Evolutionary conservation across 345 rosid species (phyloP).

Genomic region (Linum tenue): DNA sequence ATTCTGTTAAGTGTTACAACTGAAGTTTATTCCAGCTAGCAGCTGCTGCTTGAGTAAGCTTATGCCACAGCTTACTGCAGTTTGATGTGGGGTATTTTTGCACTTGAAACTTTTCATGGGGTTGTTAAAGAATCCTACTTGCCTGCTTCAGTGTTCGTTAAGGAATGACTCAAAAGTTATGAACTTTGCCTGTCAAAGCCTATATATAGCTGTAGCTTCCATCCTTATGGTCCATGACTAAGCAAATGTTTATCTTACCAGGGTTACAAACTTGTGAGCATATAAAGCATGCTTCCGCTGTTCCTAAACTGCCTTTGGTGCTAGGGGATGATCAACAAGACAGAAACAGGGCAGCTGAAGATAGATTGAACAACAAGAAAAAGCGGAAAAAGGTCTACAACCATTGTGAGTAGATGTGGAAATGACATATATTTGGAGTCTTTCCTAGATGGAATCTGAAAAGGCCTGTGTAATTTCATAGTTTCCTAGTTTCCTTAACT

Average conservation of each 20-base stretch:
- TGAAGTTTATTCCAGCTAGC: too few species aligned
- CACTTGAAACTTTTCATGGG: neutral
- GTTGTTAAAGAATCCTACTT: neutral
- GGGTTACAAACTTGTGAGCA: conserved; percentile 27
- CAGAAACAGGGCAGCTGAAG: conserved; percentile 18
- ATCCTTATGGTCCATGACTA: neutral
- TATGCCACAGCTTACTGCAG: too few species aligned
- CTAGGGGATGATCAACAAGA: conserved; percentile 43
- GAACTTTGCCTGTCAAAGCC: neutral
- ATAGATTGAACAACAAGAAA: conserved; percentile 24
- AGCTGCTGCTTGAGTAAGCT: too few species aligned
- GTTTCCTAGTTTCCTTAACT: neutral
- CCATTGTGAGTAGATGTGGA: conserved; percentile 49
- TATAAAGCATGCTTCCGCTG: conserved; percentile 4
- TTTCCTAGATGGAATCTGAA: neutral
- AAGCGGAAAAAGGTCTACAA: conserved; percentile 39
- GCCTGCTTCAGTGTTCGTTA: neutral
- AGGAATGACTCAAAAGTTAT: neutral
- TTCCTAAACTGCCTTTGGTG: conserved; percentile 35
- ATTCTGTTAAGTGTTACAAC: too few species aligned
- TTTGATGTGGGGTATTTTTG: too few species aligned
- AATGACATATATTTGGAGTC: neutral
- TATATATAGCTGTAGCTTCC: neutral
- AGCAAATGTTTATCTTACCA: neutral
- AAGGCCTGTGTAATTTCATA: too few species aligned